A percentile compares a stretch with the other conserved stretches of the same genome.
phyloP scores from a whole-genome alignment of 768 basidiomycete species.

The Naganishia randhawae region DNA sequence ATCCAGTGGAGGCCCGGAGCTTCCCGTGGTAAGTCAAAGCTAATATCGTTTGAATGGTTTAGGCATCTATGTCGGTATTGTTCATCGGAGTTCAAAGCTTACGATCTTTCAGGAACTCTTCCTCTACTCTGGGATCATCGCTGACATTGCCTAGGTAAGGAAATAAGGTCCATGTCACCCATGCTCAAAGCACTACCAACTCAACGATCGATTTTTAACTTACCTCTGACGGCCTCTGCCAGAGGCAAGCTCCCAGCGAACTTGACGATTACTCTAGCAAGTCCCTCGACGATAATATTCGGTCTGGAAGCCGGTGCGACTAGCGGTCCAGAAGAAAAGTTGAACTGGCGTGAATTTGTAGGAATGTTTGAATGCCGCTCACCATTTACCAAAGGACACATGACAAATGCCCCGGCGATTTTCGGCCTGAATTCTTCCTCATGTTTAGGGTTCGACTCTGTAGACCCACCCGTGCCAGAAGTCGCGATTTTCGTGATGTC shows the following conservation, averaged over 20 bases:
- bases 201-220: background rate
- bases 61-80: background rate
- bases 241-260: conserved; percentile 47
- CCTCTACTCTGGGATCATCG: conserved; percentile 52
- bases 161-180: too few species aligned
- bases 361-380: background rate
- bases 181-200: background rate
- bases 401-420: conserved; percentile 48
- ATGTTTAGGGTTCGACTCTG: background rate
- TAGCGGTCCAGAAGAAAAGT: conserved; percentile 7
- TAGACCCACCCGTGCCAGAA: background rate
- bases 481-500: conserved; percentile 18
- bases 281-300: conserved; percentile 34
- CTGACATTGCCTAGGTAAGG: conserved; percentile 46
- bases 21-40: conserved; percentile 50
- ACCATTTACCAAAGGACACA: conserved; percentile 51
- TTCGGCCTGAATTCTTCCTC: conserved; percentile 40
- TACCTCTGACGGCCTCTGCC: conserved; percentile 44
- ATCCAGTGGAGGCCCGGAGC: conserved; percentile 50
- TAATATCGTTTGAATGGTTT: conserved; percentile 9
- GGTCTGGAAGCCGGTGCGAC: conserved; percentile 48
- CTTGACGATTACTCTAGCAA: conserved; percentile 40
- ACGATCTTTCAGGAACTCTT: conserved; percentile 50
- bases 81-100: conserved; percentile 18
- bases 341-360: background rate